Evolutionary conservation across 306 rosid species (phyloP), one percentile per base, ranked within the genome.

Genomic region (Abrus pulchellus): DNA sequence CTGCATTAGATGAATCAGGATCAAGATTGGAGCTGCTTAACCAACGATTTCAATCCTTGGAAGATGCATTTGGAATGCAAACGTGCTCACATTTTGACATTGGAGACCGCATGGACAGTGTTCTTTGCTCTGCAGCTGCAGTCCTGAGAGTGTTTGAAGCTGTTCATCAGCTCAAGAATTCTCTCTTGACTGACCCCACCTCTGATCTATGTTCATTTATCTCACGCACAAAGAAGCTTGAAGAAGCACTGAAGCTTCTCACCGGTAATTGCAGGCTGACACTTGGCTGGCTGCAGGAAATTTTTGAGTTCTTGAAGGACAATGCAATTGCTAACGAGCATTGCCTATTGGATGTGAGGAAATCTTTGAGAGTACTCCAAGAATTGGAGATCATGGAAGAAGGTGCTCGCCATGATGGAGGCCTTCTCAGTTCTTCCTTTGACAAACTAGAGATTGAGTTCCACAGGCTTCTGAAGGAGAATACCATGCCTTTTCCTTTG

Each of bases 371-470:
- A 56, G 78, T 82, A 14, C 79, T 92, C 34, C 60, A 41, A 28
- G 81, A 85, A 77, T 69, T 92, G 80, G 83, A 75, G 61, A 87
- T 30, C 20, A 72, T 74, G 33, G 85, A 80, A 69, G 78, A 41
- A 41, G 48, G 50, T 68, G 78, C 85, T 34, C 80, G 75, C 66
- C 76, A 78, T 50, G 85, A 82, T 8, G 94, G 94, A 80, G 97
- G 97, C 20, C 33, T 74, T 85, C 88, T 95, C n/a, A n/a, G 78
- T 64, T 81, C 75, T 29, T 93, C 99, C 47, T 87, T 87, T 49
- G 89, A 89, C 85, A 90, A 87, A 56, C 88, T 95, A 20, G 94
- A 90, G 84, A 71, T 62, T 28, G 94, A 90, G 79, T 93, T 95
- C 83, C 82, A 73, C 36, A 74, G 76, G 83, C 88, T 90, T 55